phyloP scores from a whole-genome alignment of 257 asterid genomes.

The Solanum sparsipilum region DNA sequence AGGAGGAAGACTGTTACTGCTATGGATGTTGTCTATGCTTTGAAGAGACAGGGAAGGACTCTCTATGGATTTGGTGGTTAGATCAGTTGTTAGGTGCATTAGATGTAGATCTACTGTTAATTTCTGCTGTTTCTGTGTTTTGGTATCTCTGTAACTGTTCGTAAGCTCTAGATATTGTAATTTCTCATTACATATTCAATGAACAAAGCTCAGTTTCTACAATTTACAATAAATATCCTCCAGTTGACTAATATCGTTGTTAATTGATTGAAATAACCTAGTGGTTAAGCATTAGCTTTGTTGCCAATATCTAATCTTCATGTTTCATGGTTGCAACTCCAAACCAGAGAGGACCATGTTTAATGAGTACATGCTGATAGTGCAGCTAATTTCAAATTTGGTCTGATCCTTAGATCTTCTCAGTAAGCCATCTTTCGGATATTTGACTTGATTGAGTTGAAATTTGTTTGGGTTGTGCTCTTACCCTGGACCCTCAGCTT shows the following conservation, averaged over 20 bases:
- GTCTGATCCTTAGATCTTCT: no score
- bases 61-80: conserved; percentile 23
- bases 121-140: not conserved
- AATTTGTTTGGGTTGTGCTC: no score
- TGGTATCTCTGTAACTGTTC: not conserved
- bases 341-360: no score
- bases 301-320: no score
- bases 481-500: no score
- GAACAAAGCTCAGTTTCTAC: not conserved
- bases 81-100: not conserved
- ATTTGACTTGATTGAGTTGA: no score
- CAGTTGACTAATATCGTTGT: not conserved
- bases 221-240: not conserved
- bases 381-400: no score
- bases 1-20: conserved; percentile 25
- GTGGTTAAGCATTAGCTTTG: no score
- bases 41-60: conserved; percentile 36
- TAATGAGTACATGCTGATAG: no score
- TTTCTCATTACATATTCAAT: not conserved
- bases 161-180: not conserved
- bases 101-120: not conserved
- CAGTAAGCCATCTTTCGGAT: no score
- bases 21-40: conserved; percentile 23
- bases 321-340: no score
- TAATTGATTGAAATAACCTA: not conserved